Evolutionary conservation across 306 rosid genomes (phyloP).

Genomic region (Potentilla sterilis): DNA sequence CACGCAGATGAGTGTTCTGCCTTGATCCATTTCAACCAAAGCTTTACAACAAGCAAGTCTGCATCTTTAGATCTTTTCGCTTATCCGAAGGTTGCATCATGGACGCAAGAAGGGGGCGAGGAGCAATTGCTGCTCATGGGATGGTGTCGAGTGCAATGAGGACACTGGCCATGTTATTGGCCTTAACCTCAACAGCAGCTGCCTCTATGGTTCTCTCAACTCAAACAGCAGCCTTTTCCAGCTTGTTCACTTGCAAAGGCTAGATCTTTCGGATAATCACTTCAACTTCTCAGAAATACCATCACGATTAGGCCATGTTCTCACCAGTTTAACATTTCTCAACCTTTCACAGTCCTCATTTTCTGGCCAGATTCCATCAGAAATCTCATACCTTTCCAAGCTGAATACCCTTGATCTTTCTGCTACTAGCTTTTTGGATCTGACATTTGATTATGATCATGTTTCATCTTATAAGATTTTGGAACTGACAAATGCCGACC

Average conservation of each 20-base stretch:
- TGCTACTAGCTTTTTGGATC: too few species aligned
- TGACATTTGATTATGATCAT: too few species aligned
- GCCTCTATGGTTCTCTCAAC: conserved; percentile 19
- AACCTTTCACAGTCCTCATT: neutral
- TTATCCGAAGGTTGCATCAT: conserved; percentile 16
- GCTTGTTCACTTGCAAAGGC: conserved; percentile 12
- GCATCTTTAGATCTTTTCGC: neutral
- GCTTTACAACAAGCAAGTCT: neutral
- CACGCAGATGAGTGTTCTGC: conserved; percentile 2
- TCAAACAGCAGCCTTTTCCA: conserved; percentile 23
- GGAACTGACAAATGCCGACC: neutral
- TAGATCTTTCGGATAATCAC: conserved; percentile 24
- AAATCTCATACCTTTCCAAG: conserved; percentile 5
- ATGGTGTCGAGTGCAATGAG: conserved; percentile 11
- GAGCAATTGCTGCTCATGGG: conserved; percentile 19
- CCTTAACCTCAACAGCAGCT: conserved; percentile 21
- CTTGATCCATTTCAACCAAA: conserved; percentile 17
- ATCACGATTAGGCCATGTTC: neutral
- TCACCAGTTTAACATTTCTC: neutral
- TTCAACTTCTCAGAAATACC: conserved; percentile 33
- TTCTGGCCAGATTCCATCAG: conserved; percentile 8
- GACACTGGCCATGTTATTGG: conserved; percentile 13
- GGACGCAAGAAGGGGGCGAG: neutral
- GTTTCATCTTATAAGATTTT: too few species aligned
- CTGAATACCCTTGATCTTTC: neutral